A percentile compares a stretch with the other conserved stretches of the same genome.
Evolutionary conservation across 1,139 yeast genomes (phyloP).

Genomic region (Kurtzmaniella natalensis): DNA sequence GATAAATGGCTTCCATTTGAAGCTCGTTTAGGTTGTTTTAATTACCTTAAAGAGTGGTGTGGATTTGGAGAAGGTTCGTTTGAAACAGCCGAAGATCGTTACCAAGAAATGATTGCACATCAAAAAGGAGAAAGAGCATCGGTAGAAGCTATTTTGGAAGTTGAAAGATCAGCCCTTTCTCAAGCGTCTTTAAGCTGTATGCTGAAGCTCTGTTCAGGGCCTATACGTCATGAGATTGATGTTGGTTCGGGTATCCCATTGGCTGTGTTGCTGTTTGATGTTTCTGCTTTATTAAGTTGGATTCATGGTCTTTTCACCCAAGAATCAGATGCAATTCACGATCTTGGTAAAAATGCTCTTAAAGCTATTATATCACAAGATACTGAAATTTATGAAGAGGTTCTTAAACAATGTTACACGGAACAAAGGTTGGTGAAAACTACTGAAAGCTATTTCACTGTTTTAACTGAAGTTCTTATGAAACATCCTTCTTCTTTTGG

Average conservation of each 20-base stretch:
- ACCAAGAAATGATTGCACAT: slow-evolving; percentile 53
- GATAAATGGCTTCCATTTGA: slow-evolving; percentile 73
- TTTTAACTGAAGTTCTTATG: slow-evolving; percentile 60
- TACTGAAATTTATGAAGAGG: slow-evolving; percentile 54
- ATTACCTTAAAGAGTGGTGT: slow-evolving; percentile 89
- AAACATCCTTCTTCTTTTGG: slow-evolving; percentile 11
- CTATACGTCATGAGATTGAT: slow-evolving; percentile 48
- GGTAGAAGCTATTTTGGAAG: slow-evolving; percentile 74
- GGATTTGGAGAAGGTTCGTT: slow-evolving; percentile 67
- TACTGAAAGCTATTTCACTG: slow-evolving; percentile 64
- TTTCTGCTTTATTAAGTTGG: slow-evolving; percentile 71
- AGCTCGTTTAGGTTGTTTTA: slow-evolving; percentile 79
- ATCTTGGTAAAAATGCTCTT: slow-evolving; percentile 70
- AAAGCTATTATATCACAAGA: slow-evolving; percentile 58
- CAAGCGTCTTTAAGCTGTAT: slow-evolving; percentile 74
- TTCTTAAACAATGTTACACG: slow-evolving; percentile 65
- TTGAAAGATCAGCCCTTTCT: slow-evolving; percentile 72
- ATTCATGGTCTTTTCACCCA: slow-evolving; percentile 64
- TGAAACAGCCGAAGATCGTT: slow-evolving; percentile 63
- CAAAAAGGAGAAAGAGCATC: slow-evolving; percentile 42
- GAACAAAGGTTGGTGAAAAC: slow-evolving; percentile 49
- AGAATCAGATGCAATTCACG: slow-evolving; percentile 54
- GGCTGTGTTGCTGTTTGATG: slow-evolving; percentile 63
- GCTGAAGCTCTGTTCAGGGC: slow-evolving; percentile 74
- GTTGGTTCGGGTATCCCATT: slow-evolving; percentile 21